These are phyloP conservation scores for Tulasnella sp. DNA, from an alignment of 768 basidiomycete species.

Conservation along the genomic window DNA sequence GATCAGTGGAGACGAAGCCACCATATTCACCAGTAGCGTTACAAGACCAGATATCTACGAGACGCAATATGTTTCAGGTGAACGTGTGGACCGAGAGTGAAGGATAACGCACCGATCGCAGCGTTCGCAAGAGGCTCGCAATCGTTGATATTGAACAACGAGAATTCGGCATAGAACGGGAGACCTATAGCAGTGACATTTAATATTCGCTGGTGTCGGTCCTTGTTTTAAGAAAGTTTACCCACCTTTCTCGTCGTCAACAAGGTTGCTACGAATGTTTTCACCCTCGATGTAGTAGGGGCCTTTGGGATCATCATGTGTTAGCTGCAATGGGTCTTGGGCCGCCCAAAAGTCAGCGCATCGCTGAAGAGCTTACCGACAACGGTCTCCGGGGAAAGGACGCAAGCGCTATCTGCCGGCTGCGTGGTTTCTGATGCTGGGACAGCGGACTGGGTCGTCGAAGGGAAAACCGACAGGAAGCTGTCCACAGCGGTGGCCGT, in stretches of 20 bases:
- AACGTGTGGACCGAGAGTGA: background rate
- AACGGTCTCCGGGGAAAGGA: slow-evolving; percentile 1
- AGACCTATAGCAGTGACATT: background rate
- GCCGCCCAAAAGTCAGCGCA: background rate
- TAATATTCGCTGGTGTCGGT: too few species aligned
- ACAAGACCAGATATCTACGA: background rate
- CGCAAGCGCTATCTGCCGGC: slow-evolving; percentile 4
- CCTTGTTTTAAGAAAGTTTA: background rate
- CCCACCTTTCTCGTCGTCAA: background rate
- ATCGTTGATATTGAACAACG: background rate
- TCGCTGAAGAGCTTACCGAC: background rate
- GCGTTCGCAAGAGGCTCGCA: background rate
- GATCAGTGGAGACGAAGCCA: slow-evolving; percentile 11
- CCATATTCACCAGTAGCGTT: background rate
- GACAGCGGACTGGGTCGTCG: background rate
- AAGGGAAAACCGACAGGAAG: background rate
- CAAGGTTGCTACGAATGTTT: background rate
- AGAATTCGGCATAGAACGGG: background rate
- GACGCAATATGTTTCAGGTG: background rate
- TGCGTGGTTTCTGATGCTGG: background rate
- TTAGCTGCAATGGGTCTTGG: background rate
- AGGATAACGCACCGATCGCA: background rate
- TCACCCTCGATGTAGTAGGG: slow-evolving; percentile 3
- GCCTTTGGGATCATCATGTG: background rate
- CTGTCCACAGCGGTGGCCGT: background rate